A percentile compares a stretch with the other conserved stretches of the same genome.
These are phyloP conservation scores for Emergomyces pasteurianus DNA, from an alignment of 2,329 filamentous ascomycete species.

Conservation along the genomic window DNA sequence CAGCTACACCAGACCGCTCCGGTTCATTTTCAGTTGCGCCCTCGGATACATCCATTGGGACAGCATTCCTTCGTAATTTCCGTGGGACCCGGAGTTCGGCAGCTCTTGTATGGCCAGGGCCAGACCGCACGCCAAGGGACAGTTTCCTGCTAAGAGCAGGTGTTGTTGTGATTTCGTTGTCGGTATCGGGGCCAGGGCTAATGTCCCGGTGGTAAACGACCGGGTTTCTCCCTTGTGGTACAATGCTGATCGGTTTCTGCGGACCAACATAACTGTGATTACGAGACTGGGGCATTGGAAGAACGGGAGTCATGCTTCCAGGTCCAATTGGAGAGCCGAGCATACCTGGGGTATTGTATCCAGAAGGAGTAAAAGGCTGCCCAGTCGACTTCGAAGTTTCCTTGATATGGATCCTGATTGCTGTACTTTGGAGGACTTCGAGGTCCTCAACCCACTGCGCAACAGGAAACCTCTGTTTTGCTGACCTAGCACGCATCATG, in stretches of 20 bases:
- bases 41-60: neutral
- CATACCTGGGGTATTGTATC: neutral
- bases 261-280: neutral
- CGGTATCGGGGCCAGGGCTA: conserved; percentile 16
- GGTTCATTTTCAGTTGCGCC: conserved; percentile 12
- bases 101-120: conserved; percentile 24
- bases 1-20: conserved; percentile 20
- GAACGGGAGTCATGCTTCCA: neutral
- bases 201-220: conserved; percentile 20
- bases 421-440: conserved; percentile 48
- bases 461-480: conserved; percentile 55
- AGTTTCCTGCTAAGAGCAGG: conserved; percentile 25
- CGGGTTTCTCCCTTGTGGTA: neutral
- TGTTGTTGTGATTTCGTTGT: conserved; percentile 17
- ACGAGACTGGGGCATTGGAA: neutral
- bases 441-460: conserved; percentile 55
- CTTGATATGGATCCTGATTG: conserved; percentile 47
- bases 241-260: neutral
- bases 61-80: neutral
- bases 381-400: conserved; percentile 12
- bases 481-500: conserved; percentile 53
- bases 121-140: conserved; percentile 29
- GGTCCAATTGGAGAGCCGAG: neutral
- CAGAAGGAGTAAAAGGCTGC: neutral
- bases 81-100: neutral